Percentiles rank a stretch among this genome's conserved stretches.
phyloP scores from a whole-genome alignment of 768 basidiomycete species.

The Tricholoma terreum region DNA sequence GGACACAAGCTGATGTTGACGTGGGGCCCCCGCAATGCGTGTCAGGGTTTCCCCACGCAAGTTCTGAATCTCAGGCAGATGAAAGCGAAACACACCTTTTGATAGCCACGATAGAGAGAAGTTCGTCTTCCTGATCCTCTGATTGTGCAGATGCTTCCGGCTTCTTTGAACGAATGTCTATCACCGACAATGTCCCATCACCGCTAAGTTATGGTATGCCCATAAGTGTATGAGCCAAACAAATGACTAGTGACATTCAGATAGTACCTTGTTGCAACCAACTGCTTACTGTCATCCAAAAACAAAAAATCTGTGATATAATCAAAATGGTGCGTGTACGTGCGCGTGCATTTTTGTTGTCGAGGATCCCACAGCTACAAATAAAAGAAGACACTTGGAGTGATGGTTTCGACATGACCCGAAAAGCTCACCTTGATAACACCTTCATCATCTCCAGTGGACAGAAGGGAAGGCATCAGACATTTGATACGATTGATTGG shows the following conservation, averaged over 20 bases:
- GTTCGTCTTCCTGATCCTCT: conserved; percentile 94
- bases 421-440: conserved; percentile 71
- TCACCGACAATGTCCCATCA: conserved; percentile 89
- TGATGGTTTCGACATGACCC: background rate
- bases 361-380: conserved; percentile 90
- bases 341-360: conserved; percentile 55
- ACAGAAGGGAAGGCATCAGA: conserved; percentile 66
- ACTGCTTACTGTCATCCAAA: conserved; percentile 78
- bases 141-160: conserved; percentile 77
- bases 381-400: background rate
- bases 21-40: background rate
- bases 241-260: background rate
- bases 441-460: conserved; percentile 92
- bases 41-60: background rate
- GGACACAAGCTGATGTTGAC: background rate
- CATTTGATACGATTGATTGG: conserved; percentile 84
- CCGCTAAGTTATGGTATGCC: conserved; percentile 50
- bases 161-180: conserved; percentile 86
- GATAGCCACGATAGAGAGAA: conserved; percentile 82
- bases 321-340: conserved; percentile 87
- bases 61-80: background rate
- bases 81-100: conserved; percentile 53
- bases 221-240: background rate
- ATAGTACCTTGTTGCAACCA: conserved; percentile 82
- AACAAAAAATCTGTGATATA: conserved; percentile 93